Evolutionary conservation across 257 asterid genomes (phyloP).

Genomic region (Paulownia fortunei): DNA sequence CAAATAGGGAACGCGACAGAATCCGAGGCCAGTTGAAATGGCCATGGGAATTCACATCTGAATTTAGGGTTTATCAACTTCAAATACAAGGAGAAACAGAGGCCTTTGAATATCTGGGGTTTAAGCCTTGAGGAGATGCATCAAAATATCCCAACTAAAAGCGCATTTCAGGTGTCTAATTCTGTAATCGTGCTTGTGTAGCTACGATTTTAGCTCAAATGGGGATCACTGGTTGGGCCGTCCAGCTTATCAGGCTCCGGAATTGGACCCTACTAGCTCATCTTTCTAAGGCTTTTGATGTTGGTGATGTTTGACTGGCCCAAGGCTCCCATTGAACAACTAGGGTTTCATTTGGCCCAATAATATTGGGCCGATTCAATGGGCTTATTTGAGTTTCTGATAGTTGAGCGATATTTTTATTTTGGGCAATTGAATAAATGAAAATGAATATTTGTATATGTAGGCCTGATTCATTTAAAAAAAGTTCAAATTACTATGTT

Average conservation of each 20-base stretch:
- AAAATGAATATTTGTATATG: not conserved
- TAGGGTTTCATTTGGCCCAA: not conserved
- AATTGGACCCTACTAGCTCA: not conserved
- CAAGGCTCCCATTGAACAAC: not conserved
- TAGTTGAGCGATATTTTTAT: no score
- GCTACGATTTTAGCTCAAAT: not conserved
- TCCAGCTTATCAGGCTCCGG: not conserved
- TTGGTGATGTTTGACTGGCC: not conserved
- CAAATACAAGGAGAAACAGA: not conserved
- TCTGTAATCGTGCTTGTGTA: not conserved
- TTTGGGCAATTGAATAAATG: not conserved
- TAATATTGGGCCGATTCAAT: not conserved
- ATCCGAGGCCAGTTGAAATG: conserved; percentile 62
- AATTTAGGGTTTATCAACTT: conserved; percentile 41
- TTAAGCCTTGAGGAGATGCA: conserved; percentile 8
- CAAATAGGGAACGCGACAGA: conserved; percentile 55
- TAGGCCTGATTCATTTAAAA: no score
- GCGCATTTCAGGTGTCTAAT: not conserved
- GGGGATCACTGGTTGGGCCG: not conserved
- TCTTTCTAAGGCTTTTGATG: not conserved
- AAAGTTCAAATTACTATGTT: no score
- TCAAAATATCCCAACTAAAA: conserved; percentile 19
- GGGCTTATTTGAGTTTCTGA: not conserved
- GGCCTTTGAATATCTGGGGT: conserved; percentile 33
- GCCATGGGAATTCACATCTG: conserved; percentile 56